These are phyloP conservation scores for Penicillium capsulatum DNA, from an alignment of 2,329 filamentous ascomycete genomes.

Conservation along the genomic window DNA sequence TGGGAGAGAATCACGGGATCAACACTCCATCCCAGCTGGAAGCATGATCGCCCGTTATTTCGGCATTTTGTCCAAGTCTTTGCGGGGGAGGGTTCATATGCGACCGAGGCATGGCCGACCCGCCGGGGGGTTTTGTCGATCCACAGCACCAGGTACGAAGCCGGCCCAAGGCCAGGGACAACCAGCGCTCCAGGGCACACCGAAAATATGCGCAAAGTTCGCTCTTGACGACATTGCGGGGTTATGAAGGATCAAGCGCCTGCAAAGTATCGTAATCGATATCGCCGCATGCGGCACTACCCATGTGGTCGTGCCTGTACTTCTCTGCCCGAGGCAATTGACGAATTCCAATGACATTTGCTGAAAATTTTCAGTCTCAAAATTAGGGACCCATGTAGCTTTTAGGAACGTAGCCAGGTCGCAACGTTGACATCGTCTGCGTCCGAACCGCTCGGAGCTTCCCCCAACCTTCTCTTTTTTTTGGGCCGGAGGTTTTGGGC, in stretches of 20 bases:
- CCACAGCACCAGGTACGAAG: slow-evolving; percentile 10
- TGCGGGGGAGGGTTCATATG: slow-evolving; percentile 20
- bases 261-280: slow-evolving; percentile 4
- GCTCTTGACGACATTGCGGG: slow-evolving; percentile 10
- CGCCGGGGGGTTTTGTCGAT: slow-evolving; percentile 16
- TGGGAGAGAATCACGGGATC: too few relatives aligned
- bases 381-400: background rate
- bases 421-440: slow-evolving; percentile 1
- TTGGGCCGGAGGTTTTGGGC: background rate
- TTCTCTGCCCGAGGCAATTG: slow-evolving; percentile 7
- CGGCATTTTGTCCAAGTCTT: slow-evolving; percentile 6
- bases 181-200: slow-evolving; percentile 1
- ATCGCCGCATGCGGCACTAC: slow-evolving; percentile 10
- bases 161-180: slow-evolving; percentile 4
- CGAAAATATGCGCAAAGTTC: slow-evolving; percentile 2
- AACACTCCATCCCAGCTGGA: too few relatives aligned
- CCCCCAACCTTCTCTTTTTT: slow-evolving; percentile 9
- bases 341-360: slow-evolving; percentile 1
- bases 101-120: slow-evolving; percentile 22
- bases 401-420: too few relatives aligned
- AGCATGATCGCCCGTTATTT: background rate
- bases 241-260: slow-evolving; percentile 16
- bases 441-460: slow-evolving; percentile 4
- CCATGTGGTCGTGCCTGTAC: background rate
- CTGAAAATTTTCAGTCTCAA: slow-evolving; percentile 1